phyloP scores from a whole-genome alignment of 495 filamentous ascomycete species.

The Sordaria brevicollis region DNA sequence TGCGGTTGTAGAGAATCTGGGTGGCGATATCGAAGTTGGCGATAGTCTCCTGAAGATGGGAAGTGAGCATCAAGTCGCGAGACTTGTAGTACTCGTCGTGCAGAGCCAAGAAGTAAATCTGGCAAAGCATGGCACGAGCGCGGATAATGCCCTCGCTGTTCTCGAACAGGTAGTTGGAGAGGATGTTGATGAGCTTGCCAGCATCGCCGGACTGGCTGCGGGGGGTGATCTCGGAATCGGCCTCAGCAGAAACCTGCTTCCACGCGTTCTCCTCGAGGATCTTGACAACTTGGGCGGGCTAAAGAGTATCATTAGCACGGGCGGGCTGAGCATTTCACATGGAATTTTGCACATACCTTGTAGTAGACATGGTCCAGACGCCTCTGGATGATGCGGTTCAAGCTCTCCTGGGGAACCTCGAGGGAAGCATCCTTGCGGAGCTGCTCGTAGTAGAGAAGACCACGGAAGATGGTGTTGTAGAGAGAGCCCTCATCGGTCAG shows the following conservation, averaged over 20 bases:
- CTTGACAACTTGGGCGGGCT: conserved; percentile 83
- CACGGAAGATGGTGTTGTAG: conserved; percentile 82
- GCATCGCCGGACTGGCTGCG: conserved; percentile 54
- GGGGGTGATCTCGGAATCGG: conserved; percentile 75
- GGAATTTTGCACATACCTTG: conserved; percentile 53
- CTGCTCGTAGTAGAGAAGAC: conserved; percentile 76
- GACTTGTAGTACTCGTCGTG: conserved; percentile 96
- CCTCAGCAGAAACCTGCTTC: conserved; percentile 61
- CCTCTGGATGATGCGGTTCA: conserved; percentile 88
- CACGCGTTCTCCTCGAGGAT: conserved; percentile 88
- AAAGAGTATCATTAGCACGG: conserved; percentile 17
- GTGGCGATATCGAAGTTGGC: conserved; percentile 88
- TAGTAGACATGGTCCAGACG: conserved; percentile 97
- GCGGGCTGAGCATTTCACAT: not conserved
- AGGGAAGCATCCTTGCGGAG: conserved; percentile 60
- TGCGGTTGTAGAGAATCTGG: conserved; percentile 98
- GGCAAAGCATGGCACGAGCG: conserved; percentile 93
- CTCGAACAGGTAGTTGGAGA: conserved; percentile 90
- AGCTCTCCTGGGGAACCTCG: conserved; percentile 64
- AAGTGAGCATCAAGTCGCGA: conserved; percentile 99
- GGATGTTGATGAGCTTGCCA: conserved; percentile 64
- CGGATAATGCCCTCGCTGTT: conserved; percentile 92
- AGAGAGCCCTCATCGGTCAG: conserved; percentile 84
- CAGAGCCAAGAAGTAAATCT: conserved; percentile 94
- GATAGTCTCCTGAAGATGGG: conserved; percentile 96